phyloP scores from a whole-genome alignment of 2,329 filamentous ascomycete species.

The Aspergillus calidoustus region DNA sequence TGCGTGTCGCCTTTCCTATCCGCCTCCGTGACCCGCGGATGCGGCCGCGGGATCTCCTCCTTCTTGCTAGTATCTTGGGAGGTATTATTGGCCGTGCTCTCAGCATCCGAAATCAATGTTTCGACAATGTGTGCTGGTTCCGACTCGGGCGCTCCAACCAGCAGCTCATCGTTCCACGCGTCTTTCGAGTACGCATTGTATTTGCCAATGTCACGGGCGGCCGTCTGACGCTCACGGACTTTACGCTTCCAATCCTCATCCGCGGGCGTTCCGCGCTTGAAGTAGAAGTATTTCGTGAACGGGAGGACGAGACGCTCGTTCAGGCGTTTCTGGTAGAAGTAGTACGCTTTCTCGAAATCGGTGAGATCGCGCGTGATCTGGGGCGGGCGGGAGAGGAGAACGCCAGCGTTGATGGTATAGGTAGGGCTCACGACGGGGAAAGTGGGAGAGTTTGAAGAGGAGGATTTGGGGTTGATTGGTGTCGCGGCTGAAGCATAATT shows the following conservation, averaged over 20 bases:
- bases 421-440: conserved; percentile 40
- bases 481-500: conserved; percentile 47
- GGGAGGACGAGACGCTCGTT: conserved; percentile 89
- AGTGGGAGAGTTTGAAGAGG: conserved; percentile 31
- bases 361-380: conserved; percentile 82
- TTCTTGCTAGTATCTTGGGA: conserved; percentile 55
- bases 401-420: conserved; percentile 63
- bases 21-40: conserved; percentile 74
- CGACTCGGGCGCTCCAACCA: conserved; percentile 72
- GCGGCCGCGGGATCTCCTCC: conserved; percentile 71
- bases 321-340: conserved; percentile 95
- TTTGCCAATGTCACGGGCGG: conserved; percentile 81
- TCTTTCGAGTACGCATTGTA: conserved; percentile 76
- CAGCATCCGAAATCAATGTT: conserved; percentile 74
- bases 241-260: conserved; percentile 92
- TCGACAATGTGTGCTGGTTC: conserved; percentile 69
- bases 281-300: conserved; percentile 92
- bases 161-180: conserved; percentile 90
- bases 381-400: conserved; percentile 87
- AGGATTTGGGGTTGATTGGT: conserved; percentile 42
- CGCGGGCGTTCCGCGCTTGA: conserved; percentile 83
- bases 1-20: conserved; percentile 74
- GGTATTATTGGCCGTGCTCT: conserved; percentile 51
- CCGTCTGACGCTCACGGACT: conserved; percentile 73
- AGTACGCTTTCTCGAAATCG: conserved; percentile 89